These are phyloP conservation scores for Euphorbia peplus DNA, from an alignment of 345 rosid species.

Conservation along the genomic window DNA sequence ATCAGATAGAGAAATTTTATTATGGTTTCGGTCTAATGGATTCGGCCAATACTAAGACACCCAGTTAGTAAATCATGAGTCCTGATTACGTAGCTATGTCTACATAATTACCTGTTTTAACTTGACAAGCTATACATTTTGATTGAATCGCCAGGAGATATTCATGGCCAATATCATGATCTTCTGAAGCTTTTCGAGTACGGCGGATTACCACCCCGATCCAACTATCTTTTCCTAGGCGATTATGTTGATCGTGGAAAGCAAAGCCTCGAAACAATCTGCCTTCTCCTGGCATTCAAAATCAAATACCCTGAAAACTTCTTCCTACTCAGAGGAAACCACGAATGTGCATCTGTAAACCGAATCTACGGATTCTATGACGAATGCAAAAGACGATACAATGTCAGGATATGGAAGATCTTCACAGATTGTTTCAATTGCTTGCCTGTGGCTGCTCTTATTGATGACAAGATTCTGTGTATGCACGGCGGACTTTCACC, in stretches of 20 bases:
- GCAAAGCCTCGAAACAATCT: conserved; percentile 32
- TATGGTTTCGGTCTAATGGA: too few relatives aligned
- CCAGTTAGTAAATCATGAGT: too few relatives aligned
- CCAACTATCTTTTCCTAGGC: conserved; percentile 31
- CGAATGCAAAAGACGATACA: conserved; percentile 32
- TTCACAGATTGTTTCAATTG: conserved; percentile 36
- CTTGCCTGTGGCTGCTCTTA: conserved; percentile 28
- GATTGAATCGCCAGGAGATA: conserved; percentile 25
- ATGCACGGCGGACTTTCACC: conserved; percentile 38
- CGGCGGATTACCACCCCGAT: conserved; percentile 29
- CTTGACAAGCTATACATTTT: too few relatives aligned
- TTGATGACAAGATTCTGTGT: conserved; percentile 31
- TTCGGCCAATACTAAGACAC: too few relatives aligned
- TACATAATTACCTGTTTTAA: background rate
- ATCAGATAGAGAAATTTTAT: too few relatives aligned
- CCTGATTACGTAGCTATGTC: too few relatives aligned
- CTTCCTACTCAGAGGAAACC: conserved; percentile 30
- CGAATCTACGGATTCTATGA: conserved; percentile 32
- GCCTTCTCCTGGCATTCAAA: conserved; percentile 32
- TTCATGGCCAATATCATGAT: conserved; percentile 31
- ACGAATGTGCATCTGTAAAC: conserved; percentile 33
- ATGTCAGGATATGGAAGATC: conserved; percentile 27
- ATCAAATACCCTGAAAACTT: conserved; percentile 27
- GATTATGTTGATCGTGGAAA: conserved; percentile 34
- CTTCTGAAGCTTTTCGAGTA: conserved; percentile 25